Base-by-base conservation (phyloP, 2,329 filamentous ascomycete species). In the Colletotrichum echinochloae region DNA sequence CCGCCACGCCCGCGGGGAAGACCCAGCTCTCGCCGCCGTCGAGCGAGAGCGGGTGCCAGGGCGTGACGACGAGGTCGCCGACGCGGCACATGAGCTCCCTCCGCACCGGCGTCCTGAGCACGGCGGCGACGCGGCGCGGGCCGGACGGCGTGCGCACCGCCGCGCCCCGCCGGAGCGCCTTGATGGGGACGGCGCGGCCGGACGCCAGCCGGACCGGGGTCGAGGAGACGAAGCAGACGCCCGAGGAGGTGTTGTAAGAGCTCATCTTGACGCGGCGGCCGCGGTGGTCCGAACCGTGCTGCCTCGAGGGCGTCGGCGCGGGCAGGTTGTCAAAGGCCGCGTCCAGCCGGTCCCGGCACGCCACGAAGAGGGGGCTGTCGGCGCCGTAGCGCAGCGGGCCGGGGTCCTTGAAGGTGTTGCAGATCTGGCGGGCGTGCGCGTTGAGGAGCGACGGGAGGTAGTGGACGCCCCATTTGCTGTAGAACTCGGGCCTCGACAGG, bases 321-420 rank as follows among this genome's bases (percentile, higher is more conserved):
- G 84, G 83, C 1, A 86, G 77, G 7, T 73, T 78, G 69, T 88
- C 84, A 71, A 88, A 88, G 0, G 83, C 83, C 0, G 73, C 73
- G 66, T 89, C 85, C 0, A 90, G 82, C 1, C 77, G 74, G 57
- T 87, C 81, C 11, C 87, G 80, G 74, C 85, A 89, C 7, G 77
- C 73, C 18, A 78, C 76, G 75, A 91, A 91, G 3, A 90, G 79
- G 0, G 84, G 81, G 61, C 85, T 88, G 1, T 82, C 76, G 0
- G 74, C 74, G 20, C 87, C 84, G 73, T 90, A 91, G 72, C 83
- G 81, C 8, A 87, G 81, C 5, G 88, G 87, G 0, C 89, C 89
- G 0, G 85, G 80, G 70, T 91, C 89, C 74, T 90, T 89, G 83
- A 90, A 90, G 0, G 85, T 86, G 75, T 89, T 90, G 80, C 88